Evolutionary conservation across 164 flowering plant genomes (phyloP).

Genomic region (Chimonanthus salicifolius): DNA sequence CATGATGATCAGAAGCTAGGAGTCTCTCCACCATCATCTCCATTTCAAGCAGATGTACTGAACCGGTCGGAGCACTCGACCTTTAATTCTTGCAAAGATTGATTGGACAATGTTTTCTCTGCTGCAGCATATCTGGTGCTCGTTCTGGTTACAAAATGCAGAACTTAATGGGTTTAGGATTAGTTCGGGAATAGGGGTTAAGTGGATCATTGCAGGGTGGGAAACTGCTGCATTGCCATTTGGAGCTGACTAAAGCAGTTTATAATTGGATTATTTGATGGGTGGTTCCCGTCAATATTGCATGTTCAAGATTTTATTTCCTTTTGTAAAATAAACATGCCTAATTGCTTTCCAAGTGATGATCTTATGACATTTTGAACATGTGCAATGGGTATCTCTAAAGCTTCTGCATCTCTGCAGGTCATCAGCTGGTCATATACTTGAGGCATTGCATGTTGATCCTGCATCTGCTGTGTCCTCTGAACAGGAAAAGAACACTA

Average conservation of each 20-base stretch:
- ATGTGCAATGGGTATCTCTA: constrained; percentile 68
- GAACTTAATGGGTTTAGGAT: constrained; percentile 43
- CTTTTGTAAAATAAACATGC: constrained; percentile 9
- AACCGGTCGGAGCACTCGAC: constrained; percentile 99
- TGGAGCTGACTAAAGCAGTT: constrained; percentile 9
- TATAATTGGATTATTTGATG: constrained; percentile 2
- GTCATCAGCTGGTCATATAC: constrained; percentile 53
- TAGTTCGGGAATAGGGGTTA: constrained; percentile 39
- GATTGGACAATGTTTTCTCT: constrained; percentile 72
- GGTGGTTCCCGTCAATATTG: constrained; percentile 30
- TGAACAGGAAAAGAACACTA: constrained; percentile 64
- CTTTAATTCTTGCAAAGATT: constrained; percentile 92
- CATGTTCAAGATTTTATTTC: constrained; percentile 13
- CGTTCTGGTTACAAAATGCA: constrained; percentile 51
- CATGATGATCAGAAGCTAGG: constrained; percentile 63
- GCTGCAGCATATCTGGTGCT: constrained; percentile 65
- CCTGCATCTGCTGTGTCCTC: constrained; percentile 91
- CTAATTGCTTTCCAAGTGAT: constrained; percentile 6
- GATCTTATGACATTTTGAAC: constrained; percentile 20
- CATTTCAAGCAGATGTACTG: constrained; percentile 54
- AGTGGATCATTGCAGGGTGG: constrained; percentile 28
- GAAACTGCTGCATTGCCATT: constrained; percentile 11
- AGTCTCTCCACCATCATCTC: constrained; percentile 86
- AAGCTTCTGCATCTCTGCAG: constrained; percentile 3
- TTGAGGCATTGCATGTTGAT: constrained; percentile 94